Evolutionary conservation across 164 flowering plant genomes (phyloP), one percentile per base, ranked within the genome.

Genomic region (Aristolochia fimbriata): DNA sequence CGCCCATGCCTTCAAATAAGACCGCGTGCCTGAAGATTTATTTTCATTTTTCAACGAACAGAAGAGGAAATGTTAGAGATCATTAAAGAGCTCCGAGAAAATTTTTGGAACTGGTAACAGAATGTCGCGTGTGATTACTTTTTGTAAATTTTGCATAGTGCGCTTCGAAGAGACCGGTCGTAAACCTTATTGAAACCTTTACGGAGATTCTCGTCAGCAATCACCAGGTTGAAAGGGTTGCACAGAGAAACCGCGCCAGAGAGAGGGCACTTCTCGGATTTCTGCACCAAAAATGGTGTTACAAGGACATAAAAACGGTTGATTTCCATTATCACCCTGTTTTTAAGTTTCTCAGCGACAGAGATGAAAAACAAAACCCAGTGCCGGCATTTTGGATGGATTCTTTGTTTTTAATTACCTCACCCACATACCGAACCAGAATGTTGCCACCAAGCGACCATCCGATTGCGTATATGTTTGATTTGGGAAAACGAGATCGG

Each of bases 391-490:
- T 21, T 23, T 10, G 14, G 55, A 0, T 23, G 14, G 9, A 52
- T 16, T n/a, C n/a, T n/a, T n/a, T n/a, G n/a, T n/a, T n/a, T n/a
- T n/a, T n/a, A 33, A 22, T n/a, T 77, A 92, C 96, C 94, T 84
- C 79, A 48, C 96, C 98, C 77, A 93, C 65, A 75, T 93, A 93
- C 7, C 80, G 83, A 73, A 89, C 87, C 74, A 93, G 97, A 65
- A 93, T 89, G 65, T 93, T 89, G 51, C 86, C 98, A 49, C 98
- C 98, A 74, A 93, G 83, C 58, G 98, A 89, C 98, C 98, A 93
- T 50, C 96, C 96, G 76, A 73, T 79, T 25, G 91, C 94, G 81
- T 87, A 93, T 51, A 93, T 54, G 57, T 83, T 86, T 54, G 98
- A 87, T 52, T 73, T 68, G n/a, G 91, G 96, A 66, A 81, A 89